Percentiles rank a stretch among this genome's conserved stretches.
Evolutionary conservation across 768 basidiomycete genomes (phyloP).

Genomic region (Naganishia vishniacii): DNA sequence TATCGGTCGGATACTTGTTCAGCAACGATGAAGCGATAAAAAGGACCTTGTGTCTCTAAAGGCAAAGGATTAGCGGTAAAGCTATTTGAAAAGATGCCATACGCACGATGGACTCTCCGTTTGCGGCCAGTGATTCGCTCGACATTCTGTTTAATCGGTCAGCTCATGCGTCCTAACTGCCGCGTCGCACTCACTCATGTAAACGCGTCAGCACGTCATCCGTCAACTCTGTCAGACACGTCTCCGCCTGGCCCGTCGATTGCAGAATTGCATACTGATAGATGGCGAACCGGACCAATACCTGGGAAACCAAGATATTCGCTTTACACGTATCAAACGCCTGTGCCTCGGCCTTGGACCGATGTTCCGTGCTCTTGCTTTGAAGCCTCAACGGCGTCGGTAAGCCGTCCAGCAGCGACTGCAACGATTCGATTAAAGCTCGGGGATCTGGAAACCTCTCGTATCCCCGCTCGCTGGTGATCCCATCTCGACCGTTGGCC

Average conservation of each 20-base stretch:
- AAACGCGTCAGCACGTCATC: slow-evolving; percentile 42
- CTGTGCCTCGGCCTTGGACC: slow-evolving; percentile 31
- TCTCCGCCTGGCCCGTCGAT: slow-evolving; percentile 36
- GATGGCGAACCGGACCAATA: slow-evolving; percentile 41
- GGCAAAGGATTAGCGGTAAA: neutral
- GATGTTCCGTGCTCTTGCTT: slow-evolving; percentile 34
- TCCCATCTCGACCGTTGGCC: slow-evolving; percentile 35
- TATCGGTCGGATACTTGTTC: slow-evolving; percentile 33
- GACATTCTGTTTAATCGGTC: slow-evolving; percentile 31
- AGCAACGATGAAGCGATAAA: slow-evolving; percentile 34
- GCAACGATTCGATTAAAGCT: slow-evolving; percentile 30
- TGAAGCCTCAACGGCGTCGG: slow-evolving; percentile 36
- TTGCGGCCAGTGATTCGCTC: slow-evolving; percentile 44
- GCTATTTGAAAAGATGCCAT: too few relatives aligned
- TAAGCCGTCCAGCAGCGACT: slow-evolving; percentile 31
- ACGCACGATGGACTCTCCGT: slow-evolving; percentile 42
- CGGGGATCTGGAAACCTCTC: slow-evolving; percentile 36
- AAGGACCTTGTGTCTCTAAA: slow-evolving; percentile 30
- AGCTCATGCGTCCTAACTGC: neutral
- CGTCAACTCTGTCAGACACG: slow-evolving; percentile 33
- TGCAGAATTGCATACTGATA: slow-evolving; percentile 39
- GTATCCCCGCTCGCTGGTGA: slow-evolving; percentile 35
- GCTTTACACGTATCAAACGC: slow-evolving; percentile 35
- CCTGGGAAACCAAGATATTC: slow-evolving; percentile 45
- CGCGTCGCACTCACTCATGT: slow-evolving; percentile 35